These are phyloP conservation scores for Carex cristatella DNA, from an alignment of 176 grass and related monocot genomes.

Conservation along the genomic window DNA sequence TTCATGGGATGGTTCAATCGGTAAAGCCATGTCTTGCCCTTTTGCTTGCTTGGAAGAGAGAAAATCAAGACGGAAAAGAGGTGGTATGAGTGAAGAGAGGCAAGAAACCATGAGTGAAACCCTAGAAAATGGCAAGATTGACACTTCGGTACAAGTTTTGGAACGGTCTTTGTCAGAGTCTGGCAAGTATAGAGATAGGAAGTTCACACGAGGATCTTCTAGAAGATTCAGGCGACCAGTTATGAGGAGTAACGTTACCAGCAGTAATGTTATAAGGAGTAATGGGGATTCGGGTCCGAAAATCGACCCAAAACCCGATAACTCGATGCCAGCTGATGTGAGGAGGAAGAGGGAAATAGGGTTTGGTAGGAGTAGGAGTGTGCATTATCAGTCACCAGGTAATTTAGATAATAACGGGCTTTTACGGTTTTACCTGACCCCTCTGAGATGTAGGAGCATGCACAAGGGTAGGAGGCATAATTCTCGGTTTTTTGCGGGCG, in stretches of 20 bases:
- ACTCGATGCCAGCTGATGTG: constrained; percentile 23
- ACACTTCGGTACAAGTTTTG: constrained; percentile 34
- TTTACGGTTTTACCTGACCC: constrained; percentile 85
- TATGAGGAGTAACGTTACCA: constrained; percentile 11
- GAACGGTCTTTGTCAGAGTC: constrained; percentile 75
- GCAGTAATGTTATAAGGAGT: constrained; percentile 29
- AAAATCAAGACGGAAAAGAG: constrained; percentile 12
- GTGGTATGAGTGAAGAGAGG: constrained; percentile 23
- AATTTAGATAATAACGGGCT: constrained; percentile 85
- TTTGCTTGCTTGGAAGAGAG: constrained; percentile 77
- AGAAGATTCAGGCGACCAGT: constrained; percentile 28
- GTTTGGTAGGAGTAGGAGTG: constrained; percentile 83
- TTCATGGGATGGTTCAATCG: constrained; percentile 88
- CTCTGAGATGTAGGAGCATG: constrained; percentile 56
- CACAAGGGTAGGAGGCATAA: constrained; percentile 67
- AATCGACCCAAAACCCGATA: constrained; percentile 28
- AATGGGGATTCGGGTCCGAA: constrained; percentile 20
- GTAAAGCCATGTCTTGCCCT: constrained; percentile 61
- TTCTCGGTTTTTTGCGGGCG: constrained; percentile 47
- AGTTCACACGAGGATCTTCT: constrained; percentile 32
- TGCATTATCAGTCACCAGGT: constrained; percentile 85
- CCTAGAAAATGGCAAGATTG: not conserved
- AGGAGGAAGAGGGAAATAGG: constrained; percentile 58
- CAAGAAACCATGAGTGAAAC: constrained; percentile 16
- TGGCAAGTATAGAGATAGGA: constrained; percentile 40